A percentile compares a stretch with the other conserved stretches of the same genome.
Evolutionary conservation across 192 early-diverging fungal species (phyloP).

Genomic region (Gamsiella multidivaricata): DNA sequence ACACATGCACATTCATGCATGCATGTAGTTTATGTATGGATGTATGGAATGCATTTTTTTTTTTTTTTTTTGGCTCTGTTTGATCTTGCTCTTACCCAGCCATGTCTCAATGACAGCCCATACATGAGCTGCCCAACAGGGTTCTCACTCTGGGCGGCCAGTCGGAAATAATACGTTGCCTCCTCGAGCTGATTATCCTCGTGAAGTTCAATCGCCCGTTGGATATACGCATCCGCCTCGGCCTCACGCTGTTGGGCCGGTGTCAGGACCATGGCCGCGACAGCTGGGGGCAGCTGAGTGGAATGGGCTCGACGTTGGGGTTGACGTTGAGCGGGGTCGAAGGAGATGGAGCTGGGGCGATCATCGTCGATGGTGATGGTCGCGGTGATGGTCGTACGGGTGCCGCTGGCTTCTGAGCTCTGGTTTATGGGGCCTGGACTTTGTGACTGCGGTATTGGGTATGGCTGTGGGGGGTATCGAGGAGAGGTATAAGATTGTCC

Average conservation of each 20-base stretch:
- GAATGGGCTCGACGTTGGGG: background rate
- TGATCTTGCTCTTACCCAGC: conserved; percentile 82
- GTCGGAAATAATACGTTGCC: conserved; percentile 75
- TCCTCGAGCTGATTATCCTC: conserved; percentile 80
- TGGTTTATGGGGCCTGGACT: no score
- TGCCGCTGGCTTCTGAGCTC: background rate
- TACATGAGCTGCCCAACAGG: conserved; percentile 84
- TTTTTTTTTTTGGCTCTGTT: background rate
- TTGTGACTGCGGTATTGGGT: no score
- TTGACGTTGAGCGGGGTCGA: conserved; percentile 11
- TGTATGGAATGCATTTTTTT: background rate
- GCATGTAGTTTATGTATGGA: no score
- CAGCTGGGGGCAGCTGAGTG: conserved; percentile 4
- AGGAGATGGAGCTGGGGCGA: conserved; percentile 10
- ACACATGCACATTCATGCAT: no score
- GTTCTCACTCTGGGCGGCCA: conserved; percentile 73
- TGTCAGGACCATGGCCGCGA: conserved; percentile 20
- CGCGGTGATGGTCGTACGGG: conserved; percentile 19
- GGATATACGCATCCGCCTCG: conserved; percentile 70
- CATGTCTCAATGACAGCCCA: conserved; percentile 81
- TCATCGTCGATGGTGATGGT: conserved; percentile 19
- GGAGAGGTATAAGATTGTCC: no score
- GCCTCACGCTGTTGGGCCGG: conserved; percentile 42
- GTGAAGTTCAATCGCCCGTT: conserved; percentile 76
- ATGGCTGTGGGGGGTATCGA: no score